These are phyloP conservation scores for Boletus sp. DNA, from an alignment of 768 basidiomycete genomes.

Conservation along the genomic window DNA sequence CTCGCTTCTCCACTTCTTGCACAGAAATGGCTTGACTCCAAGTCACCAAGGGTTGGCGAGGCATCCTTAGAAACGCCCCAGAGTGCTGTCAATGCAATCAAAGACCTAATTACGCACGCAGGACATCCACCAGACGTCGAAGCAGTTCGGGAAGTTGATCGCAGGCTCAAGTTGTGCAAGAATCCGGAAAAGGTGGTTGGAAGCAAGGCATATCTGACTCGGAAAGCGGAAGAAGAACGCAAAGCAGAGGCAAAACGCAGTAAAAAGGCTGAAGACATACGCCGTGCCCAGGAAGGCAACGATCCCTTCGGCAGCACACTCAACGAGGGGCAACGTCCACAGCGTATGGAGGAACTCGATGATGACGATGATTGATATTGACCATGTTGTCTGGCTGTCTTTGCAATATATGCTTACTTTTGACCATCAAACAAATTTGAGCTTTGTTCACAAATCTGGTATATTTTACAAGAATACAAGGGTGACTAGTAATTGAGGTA, in stretches of 20 bases:
- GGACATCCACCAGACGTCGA: slow-evolving; percentile 76
- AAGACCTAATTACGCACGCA: slow-evolving; percentile 49
- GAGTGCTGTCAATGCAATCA: slow-evolving; percentile 44
- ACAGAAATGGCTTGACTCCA: slow-evolving; percentile 56
- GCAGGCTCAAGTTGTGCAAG: slow-evolving; percentile 81
- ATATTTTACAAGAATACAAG: slow-evolving; percentile 1
- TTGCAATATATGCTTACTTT: not conserved
- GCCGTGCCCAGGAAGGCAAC: slow-evolving; percentile 44
- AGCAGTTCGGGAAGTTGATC: slow-evolving; percentile 84
- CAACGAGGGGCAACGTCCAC: slow-evolving; percentile 30
- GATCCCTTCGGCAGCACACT: slow-evolving; percentile 75
- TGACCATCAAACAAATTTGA: not conserved
- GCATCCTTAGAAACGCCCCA: slow-evolving; percentile 24
- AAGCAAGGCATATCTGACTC: slow-evolving; percentile 76
- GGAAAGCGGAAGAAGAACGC: slow-evolving; percentile 69
- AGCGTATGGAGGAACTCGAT: slow-evolving; percentile 36
- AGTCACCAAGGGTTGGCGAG: slow-evolving; percentile 22
- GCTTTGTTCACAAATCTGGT: not conserved
- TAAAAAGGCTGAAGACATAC: slow-evolving; percentile 53
- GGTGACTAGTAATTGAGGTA: not conserved
- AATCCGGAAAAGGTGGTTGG: slow-evolving; percentile 96
- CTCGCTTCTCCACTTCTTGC: slow-evolving; percentile 62
- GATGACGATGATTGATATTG: slow-evolving; percentile 44
- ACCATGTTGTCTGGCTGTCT: not conserved
- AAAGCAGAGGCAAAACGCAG: slow-evolving; percentile 67